Evolutionary conservation across 2,329 filamentous ascomycete species (phyloP).

Genomic region (Diaporthe sp.): DNA sequence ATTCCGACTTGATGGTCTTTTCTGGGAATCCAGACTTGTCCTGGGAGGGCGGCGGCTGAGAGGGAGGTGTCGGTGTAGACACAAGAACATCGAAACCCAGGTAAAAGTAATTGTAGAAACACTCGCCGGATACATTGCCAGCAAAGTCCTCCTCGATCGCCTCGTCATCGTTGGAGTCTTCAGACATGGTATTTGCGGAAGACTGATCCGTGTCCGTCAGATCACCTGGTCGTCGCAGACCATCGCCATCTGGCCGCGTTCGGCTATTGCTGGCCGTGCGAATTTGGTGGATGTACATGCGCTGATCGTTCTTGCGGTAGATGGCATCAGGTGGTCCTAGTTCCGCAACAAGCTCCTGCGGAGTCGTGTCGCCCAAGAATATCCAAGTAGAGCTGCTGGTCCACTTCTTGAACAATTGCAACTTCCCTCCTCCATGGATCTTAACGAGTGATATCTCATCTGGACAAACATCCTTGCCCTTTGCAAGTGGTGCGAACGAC

Average conservation of each 20-base stretch:
- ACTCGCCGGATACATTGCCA: constrained; percentile 75
- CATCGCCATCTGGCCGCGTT: constrained; percentile 60
- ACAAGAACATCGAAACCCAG: constrained; percentile 94
- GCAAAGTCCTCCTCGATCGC: constrained; percentile 69
- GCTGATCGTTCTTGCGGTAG: constrained; percentile 90
- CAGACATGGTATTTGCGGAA: constrained; percentile 78
- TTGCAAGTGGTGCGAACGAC: constrained; percentile 75
- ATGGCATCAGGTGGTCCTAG: constrained; percentile 94
- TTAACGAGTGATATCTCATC: constrained; percentile 89
- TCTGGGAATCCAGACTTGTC: constrained; percentile 47
- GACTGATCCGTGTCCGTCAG: constrained; percentile 82
- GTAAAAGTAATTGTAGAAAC: constrained; percentile 98
- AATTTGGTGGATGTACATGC: constrained; percentile 86
- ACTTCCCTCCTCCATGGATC: constrained; percentile 81
- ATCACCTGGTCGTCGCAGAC: constrained; percentile 66
- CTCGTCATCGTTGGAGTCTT: constrained; percentile 75
- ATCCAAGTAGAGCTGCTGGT: constrained; percentile 79
- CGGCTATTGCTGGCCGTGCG: constrained; percentile 67
- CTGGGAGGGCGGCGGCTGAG: constrained; percentile 72
- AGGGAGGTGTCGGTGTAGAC: constrained; percentile 79
- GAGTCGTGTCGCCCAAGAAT: constrained; percentile 85
- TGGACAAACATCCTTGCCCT: constrained; percentile 83
- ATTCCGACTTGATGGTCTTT: constrained; percentile 56
- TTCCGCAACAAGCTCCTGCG: constrained; percentile 91
- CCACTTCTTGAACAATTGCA: constrained; percentile 83